phyloP scores from a whole-genome alignment of 257 asterid genomes.

The Coffea canephora region DNA sequence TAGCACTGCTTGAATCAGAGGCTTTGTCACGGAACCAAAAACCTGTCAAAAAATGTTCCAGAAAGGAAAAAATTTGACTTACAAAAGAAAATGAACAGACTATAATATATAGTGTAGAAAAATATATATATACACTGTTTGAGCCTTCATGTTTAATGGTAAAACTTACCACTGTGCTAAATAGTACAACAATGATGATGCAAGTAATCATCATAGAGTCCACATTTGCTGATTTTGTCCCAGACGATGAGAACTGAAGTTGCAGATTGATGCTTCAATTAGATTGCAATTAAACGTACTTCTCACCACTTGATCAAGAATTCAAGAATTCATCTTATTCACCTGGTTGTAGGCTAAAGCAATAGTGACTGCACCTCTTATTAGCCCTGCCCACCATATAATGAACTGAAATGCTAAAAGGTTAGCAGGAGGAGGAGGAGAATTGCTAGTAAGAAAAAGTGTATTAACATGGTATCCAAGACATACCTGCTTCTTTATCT shows the following conservation, averaged over 20 bases:
- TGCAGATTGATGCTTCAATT: not conserved
- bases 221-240: not conserved
- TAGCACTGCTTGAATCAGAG: not conserved
- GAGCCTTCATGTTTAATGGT: not conserved
- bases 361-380: conserved; percentile 69
- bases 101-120: not conserved
- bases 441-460: not conserved
- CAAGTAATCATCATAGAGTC: conserved; percentile 35
- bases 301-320: not conserved
- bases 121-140: not conserved
- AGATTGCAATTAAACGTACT: not conserved
- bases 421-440: not conserved
- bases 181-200: conserved; percentile 35
- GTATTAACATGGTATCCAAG: not conserved
- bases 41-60: conserved; percentile 19
- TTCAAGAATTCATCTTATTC: not conserved
- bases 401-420: conserved; percentile 34
- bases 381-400: conserved; percentile 72
- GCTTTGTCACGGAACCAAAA: conserved; percentile 8
- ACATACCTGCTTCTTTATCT: conserved; percentile 20
- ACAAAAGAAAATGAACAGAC: not conserved
- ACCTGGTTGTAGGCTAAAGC: conserved; percentile 73
- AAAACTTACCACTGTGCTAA: conserved; percentile 32
- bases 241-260: not conserved
- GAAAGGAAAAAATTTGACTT: not conserved